Evolutionary conservation across 345 rosid genomes (phyloP).

Genomic region (Camelina sativa): DNA sequence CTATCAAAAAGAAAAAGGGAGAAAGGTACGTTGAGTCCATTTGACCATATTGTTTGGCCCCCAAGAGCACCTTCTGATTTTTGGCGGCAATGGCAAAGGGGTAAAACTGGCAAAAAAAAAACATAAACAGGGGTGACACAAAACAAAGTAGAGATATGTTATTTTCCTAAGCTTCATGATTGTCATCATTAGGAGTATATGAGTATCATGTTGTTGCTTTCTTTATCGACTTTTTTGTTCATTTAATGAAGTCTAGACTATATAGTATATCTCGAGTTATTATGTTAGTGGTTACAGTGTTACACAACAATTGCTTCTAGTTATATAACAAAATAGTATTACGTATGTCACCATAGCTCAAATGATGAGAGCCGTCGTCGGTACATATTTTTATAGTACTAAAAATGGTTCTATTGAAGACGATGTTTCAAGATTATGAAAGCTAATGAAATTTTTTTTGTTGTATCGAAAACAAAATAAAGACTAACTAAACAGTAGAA

Average conservation of each 20-base stretch:
- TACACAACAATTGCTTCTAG: not conserved
- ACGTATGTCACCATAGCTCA: not conserved
- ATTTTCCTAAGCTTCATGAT: conserved; percentile 43
- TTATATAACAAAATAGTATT: not conserved
- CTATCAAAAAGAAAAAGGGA: conserved; percentile 31
- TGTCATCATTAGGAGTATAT: conserved; percentile 38
- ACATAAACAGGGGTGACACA: conserved; percentile 7
- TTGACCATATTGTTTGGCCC: conserved; percentile 38
- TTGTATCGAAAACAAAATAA: not conserved
- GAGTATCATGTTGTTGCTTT: conserved; percentile 34
- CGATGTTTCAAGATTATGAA: not conserved
- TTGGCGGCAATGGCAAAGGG: conserved; percentile 37
- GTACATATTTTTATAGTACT: not conserved
- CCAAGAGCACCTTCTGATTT: conserved; percentile 23
- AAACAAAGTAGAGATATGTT: conserved; percentile 41
- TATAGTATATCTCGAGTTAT: not conserved
- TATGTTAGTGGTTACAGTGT: not conserved
- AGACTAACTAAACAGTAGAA: not conserved
- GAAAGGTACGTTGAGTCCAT: conserved; percentile 38
- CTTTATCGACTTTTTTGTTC: not conserved
- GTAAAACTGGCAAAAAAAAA: conserved; percentile 16
- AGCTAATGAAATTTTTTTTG: not conserved
- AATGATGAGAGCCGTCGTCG: not conserved
- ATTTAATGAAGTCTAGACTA: not conserved
- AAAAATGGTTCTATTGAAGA: not conserved